Percentiles rank a stretch among this genome's conserved stretches.
Evolutionary conservation across 1,139 yeast species (phyloP).

Genomic region (Barnettozyma hawaiiensis): DNA sequence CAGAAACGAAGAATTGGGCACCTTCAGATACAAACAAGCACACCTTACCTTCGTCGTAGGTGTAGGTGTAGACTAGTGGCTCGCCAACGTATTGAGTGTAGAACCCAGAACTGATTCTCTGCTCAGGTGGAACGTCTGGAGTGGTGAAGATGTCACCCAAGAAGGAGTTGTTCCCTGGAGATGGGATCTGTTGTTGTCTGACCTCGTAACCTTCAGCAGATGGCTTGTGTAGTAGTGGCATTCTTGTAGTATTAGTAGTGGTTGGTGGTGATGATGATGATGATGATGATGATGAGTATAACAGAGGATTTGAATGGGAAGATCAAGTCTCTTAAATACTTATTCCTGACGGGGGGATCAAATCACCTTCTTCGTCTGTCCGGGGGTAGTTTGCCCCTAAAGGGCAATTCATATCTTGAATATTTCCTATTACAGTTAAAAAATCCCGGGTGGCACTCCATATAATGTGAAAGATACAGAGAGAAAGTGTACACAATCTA

Average conservation of each 20-base stretch:
- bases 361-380: no score
- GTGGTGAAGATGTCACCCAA: slow-evolving; percentile 59
- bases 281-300: not conserved
- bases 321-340: not conserved
- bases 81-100: slow-evolving; percentile 63
- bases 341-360: no score
- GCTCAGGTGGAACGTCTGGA: slow-evolving; percentile 46
- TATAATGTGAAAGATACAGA: not conserved
- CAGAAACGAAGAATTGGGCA: slow-evolving; percentile 48
- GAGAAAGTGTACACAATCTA: no score
- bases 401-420: not conserved
- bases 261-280: not conserved
- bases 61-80: slow-evolving; percentile 57
- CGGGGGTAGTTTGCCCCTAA: not conserved
- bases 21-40: slow-evolving; percentile 56
- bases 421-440: not conserved
- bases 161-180: slow-evolving; percentile 59
- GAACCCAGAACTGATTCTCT: slow-evolving; percentile 60
- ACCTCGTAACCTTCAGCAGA: slow-evolving; percentile 47
- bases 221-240: slow-evolving; percentile 58
- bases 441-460: no score
- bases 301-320: not conserved
- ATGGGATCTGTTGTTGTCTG: slow-evolving; percentile 53
- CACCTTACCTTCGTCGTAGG: slow-evolving; percentile 68
- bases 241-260: slow-evolving; percentile 27